Conservation (phyloP, 2,329 filamentous ascomycete species). For the Helotiales sp. region DNA sequence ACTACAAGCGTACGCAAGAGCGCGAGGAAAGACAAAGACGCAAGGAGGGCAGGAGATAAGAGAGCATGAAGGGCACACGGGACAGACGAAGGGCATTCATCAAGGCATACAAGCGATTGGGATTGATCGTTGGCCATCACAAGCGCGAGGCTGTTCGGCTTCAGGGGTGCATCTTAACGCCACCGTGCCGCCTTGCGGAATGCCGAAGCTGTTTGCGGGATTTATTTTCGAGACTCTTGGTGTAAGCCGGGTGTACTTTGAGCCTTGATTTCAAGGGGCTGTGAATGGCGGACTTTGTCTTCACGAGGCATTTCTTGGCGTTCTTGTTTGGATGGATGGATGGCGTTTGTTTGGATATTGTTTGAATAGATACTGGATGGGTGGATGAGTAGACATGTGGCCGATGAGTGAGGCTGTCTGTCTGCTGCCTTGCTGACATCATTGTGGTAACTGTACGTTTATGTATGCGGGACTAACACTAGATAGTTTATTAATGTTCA, state of each 20-base stretch:
- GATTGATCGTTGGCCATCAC: not conserved
- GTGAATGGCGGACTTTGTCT: constrained; percentile 1
- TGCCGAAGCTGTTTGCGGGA: not conserved
- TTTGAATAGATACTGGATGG: not conserved
- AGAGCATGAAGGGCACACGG: not conserved
- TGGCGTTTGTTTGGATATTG: not conserved
- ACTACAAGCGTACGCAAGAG: constrained; percentile 22
- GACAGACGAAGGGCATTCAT: not conserved
- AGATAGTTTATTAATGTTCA: no score
- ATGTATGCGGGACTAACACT: no score
- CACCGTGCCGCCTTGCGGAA: not conserved
- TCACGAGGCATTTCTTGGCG: not conserved
- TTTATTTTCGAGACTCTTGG: not conserved
- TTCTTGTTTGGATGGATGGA: not conserved
- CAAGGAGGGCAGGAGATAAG: not conserved
- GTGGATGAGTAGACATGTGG: not conserved
- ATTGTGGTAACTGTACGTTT: no score
- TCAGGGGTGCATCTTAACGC: not conserved
- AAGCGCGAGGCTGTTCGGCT: not conserved
- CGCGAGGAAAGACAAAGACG: not conserved
- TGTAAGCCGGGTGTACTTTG: not conserved
- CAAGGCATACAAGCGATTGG: constrained; percentile 7
- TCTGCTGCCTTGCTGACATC: not conserved
- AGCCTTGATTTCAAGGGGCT: not conserved
- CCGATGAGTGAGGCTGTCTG: not conserved